Conservation (phyloP, 169 alveolate species). For the Plasmodium vinckei region DNA sequence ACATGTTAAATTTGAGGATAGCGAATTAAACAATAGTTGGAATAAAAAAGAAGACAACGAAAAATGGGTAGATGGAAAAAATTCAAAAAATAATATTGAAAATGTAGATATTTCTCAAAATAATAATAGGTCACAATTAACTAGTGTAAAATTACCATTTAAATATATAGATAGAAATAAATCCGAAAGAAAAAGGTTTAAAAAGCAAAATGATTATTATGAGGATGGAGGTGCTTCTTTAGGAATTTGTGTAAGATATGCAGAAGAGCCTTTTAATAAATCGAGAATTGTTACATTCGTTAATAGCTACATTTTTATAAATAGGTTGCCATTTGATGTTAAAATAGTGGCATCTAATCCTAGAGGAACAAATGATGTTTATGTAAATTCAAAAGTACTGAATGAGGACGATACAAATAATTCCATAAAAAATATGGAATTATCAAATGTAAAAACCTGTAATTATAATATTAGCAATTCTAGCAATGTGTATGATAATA, state of each 20-base stretch:
- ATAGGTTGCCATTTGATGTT: conserved; percentile 85
- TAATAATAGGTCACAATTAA: background rate
- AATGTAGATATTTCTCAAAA: background rate
- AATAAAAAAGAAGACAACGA: background rate
- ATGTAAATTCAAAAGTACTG: conserved; percentile 6
- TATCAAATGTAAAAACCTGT: conserved; percentile 10
- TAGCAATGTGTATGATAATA: too few relatives aligned
- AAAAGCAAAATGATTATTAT: conserved; percentile 49
- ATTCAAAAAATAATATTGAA: background rate
- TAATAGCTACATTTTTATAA: conserved; percentile 85
- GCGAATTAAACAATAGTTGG: background rate
- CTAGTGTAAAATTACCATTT: conserved; percentile 1
- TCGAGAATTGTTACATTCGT: conserved; percentile 86
- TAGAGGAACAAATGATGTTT: conserved; percentile 20
- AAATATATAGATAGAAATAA: conserved; percentile 9
- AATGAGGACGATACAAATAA: conserved; percentile 29
- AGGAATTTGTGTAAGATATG: conserved; percentile 87
- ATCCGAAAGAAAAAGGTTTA: conserved; percentile 34
- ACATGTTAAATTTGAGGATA: background rate
- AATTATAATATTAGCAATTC: conserved; percentile 7
- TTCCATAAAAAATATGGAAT: conserved; percentile 29
- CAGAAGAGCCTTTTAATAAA: conserved; percentile 84
- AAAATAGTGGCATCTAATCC: conserved; percentile 59
- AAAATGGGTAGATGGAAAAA: background rate
- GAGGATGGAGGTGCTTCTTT: conserved; percentile 71